These are phyloP conservation scores for Aspergillaceae sp. DNA, from an alignment of 2,329 filamentous ascomycete genomes.

Conservation along the genomic window DNA sequence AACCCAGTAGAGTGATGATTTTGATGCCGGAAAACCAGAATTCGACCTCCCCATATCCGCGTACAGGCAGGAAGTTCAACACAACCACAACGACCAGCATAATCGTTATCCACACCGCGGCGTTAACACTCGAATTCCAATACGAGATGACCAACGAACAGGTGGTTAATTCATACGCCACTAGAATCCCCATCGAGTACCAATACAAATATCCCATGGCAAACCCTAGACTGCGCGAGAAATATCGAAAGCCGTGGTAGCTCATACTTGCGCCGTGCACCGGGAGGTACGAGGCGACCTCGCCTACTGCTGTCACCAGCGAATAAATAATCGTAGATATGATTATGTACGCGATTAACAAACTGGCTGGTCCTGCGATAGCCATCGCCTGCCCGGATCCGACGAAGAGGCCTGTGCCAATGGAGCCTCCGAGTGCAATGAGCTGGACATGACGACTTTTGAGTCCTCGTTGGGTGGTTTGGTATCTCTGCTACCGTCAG, in stretches of 20 bases:
- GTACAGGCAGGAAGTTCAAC: slow-evolving; percentile 42
- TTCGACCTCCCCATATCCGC: slow-evolving; percentile 46
- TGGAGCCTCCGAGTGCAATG: slow-evolving; percentile 50
- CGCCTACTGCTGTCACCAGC: slow-evolving; percentile 40
- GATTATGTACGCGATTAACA: slow-evolving; percentile 45
- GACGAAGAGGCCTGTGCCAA: slow-evolving; percentile 49
- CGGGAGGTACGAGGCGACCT: slow-evolving; percentile 36
- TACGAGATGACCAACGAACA: slow-evolving; percentile 58
- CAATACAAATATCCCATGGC: slow-evolving; percentile 40
- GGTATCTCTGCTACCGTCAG: slow-evolving; percentile 19
- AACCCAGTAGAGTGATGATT: slow-evolving; percentile 44
- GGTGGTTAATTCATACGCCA: slow-evolving; percentile 55
- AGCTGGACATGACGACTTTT: slow-evolving; percentile 37
- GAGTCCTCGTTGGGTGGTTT: slow-evolving; percentile 33
- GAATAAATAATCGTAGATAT: slow-evolving; percentile 40
- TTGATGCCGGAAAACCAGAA: slow-evolving; percentile 48
- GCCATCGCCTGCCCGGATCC: slow-evolving; percentile 46
- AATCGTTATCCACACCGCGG: slow-evolving; percentile 47
- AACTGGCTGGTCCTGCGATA: slow-evolving; percentile 44
- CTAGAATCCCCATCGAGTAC: slow-evolving; percentile 40
- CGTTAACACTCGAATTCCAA: slow-evolving; percentile 43
- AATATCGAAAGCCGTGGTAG: slow-evolving; percentile 37
- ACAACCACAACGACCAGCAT: slow-evolving; percentile 51
- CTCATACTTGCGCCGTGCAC: slow-evolving; percentile 38
- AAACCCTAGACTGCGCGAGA: slow-evolving; percentile 35